Percentiles rank a stretch among this genome's conserved stretches.
Evolutionary conservation across 2,329 filamentous ascomycete species (phyloP).

Genomic region (Aspergillus persii): DNA sequence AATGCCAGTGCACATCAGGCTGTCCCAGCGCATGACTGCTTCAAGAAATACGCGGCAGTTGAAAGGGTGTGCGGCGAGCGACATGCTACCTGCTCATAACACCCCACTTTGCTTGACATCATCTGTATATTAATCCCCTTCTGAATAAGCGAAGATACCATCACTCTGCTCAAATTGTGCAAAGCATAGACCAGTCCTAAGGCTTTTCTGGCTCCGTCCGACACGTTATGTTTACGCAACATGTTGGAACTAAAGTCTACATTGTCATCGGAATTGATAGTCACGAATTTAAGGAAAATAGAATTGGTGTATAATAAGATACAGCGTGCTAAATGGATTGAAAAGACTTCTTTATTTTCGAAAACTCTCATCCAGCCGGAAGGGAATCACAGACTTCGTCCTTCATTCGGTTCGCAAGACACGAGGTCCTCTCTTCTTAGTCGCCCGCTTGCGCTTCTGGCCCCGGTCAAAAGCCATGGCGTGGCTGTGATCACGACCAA

Average conservation of each 20-base stretch:
- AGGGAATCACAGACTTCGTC: conserved; percentile 4
- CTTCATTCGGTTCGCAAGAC: conserved; percentile 45
- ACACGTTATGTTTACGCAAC: not conserved
- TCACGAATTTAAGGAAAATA: conserved; percentile 16
- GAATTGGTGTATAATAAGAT: conserved; percentile 7
- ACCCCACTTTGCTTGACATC: not conserved
- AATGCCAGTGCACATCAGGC: not conserved
- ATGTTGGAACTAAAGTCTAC: conserved; percentile 14
- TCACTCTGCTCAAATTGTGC: not conserved
- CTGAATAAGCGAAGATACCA: conserved; percentile 9
- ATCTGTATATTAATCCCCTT: conserved; percentile 6
- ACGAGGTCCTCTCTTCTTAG: conserved; percentile 43
- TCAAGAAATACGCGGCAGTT: not conserved
- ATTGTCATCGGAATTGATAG: not conserved
- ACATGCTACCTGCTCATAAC: not conserved
- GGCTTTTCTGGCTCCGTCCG: not conserved
- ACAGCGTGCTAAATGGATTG: conserved; percentile 6
- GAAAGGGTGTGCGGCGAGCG: not conserved
- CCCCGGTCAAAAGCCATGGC: conserved; percentile 55
- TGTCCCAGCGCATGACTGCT: not conserved
- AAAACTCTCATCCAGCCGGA: conserved; percentile 9
- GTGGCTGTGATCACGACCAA: conserved; percentile 80
- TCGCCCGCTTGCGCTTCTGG: conserved; percentile 52
- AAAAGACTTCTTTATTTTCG: conserved; percentile 2
- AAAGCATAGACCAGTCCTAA: not conserved